These are phyloP conservation scores for Primulina eburnea DNA, from an alignment of 257 asterid species.

Conservation along the genomic window DNA sequence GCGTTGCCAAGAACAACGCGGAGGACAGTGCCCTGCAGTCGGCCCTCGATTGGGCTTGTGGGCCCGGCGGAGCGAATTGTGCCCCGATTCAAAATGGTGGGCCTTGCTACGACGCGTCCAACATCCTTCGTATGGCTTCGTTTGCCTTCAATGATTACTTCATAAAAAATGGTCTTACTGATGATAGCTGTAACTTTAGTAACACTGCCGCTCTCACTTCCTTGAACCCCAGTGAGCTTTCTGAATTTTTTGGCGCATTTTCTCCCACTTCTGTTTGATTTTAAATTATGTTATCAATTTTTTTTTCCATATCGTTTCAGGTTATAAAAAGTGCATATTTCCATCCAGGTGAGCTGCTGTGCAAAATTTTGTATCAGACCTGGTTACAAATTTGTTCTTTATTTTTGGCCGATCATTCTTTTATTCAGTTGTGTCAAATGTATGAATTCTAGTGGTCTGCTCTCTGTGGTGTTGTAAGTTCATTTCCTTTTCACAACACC, in stretches of 20 bases:
- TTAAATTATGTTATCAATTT: not conserved
- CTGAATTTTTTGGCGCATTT: not conserved
- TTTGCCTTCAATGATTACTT: conserved; percentile 77
- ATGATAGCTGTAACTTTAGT: conserved; percentile 58
- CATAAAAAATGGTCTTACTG: conserved; percentile 45
- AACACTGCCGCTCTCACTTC: conserved; percentile 73
- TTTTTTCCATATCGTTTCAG: conserved; percentile 36
- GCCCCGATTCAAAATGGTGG: conserved; percentile 71
- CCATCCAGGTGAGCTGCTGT: conserved; percentile 61
- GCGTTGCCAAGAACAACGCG: conserved; percentile 93
- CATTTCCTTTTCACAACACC: too few species aligned
- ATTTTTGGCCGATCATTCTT: too few species aligned
- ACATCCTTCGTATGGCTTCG: conserved; percentile 71
- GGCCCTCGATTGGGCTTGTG: conserved; percentile 86
- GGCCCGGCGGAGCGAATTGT: conserved; percentile 76
- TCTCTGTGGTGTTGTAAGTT: too few species aligned
- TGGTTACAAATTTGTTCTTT: not conserved
- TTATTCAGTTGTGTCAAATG: too few species aligned
- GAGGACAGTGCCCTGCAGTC: conserved; percentile 68
- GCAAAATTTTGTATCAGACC: not conserved
- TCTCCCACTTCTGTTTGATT: not conserved
- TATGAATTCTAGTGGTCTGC: too few species aligned
- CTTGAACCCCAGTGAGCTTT: conserved; percentile 70
- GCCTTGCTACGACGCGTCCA: conserved; percentile 74
- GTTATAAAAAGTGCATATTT: conserved; percentile 59